These are phyloP conservation scores for Trichophyton rubrum DNA, from an alignment of 2,329 filamentous ascomycete species.

Conservation along the genomic window DNA sequence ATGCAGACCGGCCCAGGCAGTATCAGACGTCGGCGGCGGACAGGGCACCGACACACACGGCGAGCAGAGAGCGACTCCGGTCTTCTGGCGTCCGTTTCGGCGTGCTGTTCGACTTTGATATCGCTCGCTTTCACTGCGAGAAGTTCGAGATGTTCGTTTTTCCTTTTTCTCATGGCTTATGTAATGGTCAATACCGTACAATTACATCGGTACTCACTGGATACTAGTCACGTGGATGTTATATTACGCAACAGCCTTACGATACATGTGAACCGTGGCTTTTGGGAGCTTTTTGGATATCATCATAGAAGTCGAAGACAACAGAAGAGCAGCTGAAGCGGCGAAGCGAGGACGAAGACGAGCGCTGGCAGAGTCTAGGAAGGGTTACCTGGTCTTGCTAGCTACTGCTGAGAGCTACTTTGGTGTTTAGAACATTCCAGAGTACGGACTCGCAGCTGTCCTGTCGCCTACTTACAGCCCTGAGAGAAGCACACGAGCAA, in stretches of 20 bases:
- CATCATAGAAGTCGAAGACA: not conserved
- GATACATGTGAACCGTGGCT: not conserved
- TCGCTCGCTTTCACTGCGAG: not conserved
- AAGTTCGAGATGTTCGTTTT: not conserved
- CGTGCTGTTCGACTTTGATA: not conserved
- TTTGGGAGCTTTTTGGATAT: not conserved
- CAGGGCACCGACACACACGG: too few relatives aligned
- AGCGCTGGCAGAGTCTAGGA: too few relatives aligned
- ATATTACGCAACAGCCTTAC: not conserved
- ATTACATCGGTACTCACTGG: not conserved
- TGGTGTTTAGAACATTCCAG: too few relatives aligned
- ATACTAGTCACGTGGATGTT: not conserved
- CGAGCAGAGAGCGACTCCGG: not conserved
- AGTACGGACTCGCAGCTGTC: too few relatives aligned
- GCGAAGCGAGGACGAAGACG: not conserved
- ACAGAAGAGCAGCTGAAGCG: not conserved
- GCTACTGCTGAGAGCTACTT: too few relatives aligned
- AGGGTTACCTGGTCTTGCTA: too few relatives aligned
- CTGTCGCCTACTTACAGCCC: too few relatives aligned
- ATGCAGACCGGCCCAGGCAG: too few relatives aligned
- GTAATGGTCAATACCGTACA: not conserved
- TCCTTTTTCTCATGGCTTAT: not conserved
- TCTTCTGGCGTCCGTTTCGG: not conserved
- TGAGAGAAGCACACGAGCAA: too few relatives aligned
- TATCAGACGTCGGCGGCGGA: too few relatives aligned